Evolutionary conservation across 2,329 filamentous ascomycete genomes (phyloP), one percentile per base, ranked within the genome.

Genomic region (Aspergillus flavus): DNA sequence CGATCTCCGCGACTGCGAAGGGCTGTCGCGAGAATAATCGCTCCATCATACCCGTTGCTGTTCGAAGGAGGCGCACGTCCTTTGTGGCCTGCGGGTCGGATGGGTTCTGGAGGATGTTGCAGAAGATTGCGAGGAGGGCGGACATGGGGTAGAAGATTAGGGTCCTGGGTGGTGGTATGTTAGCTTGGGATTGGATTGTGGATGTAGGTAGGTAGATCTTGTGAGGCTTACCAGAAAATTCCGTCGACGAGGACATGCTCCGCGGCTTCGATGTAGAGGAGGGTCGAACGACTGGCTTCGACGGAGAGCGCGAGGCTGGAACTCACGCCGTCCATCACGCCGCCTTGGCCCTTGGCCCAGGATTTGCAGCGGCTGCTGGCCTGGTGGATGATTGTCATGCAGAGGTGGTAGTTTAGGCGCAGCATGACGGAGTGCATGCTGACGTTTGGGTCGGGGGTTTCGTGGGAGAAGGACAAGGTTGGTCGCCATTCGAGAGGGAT

Each of bases 81-180:
- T 77, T 71, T 1, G 75, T 68, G 0, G 83, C 79, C 30, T 80
- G 73, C 0, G 78, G 73, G 30, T 82, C 74, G 0, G 80, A 73
- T 0, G 86, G 85, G 34, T 83, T 77, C 26, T 79, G 74, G 0
- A 88, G 73, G 34, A 87, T 80, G 63, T 83, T 85, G 74, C 83
- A 85, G 68, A 87, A 88, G 0, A 88, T 76, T 1, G 79, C 80
- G 59, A 87, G 75, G 16, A 86, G 75, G 1, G 85, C 85, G 0
- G 83, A 82, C 60, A 85, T 81, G 1, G 85, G 85, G 60, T 87
- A 87, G 67, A 86, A 87, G 2, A 86, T 76, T 4, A 86, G 71
- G n/a, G 81, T 73, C 84, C 85, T 87, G 58, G 4, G 30, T 36
- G 1, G 6, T 34, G 30, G 43, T 58, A 55, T 39, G 32, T 54